A percentile compares a stretch with the other conserved stretches of the same genome.
phyloP scores from a whole-genome alignment of 108 stramenopile genomes.

The Skeletonema marinoi region DNA sequence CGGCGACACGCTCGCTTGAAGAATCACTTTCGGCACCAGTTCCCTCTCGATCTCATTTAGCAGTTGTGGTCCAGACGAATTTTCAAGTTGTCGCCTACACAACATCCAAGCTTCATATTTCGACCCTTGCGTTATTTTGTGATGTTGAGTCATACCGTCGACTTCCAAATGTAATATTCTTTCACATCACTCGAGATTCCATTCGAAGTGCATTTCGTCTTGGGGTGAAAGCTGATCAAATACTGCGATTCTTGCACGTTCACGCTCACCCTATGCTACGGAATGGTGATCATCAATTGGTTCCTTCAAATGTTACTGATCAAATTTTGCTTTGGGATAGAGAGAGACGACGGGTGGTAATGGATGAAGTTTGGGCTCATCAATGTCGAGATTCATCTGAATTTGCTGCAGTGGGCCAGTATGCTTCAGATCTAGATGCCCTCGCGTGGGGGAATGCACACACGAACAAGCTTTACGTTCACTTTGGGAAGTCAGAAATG shows the following conservation, averaged over 20 bases:
- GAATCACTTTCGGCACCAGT: constrained; percentile 63
- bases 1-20: constrained; percentile 69
- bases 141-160: constrained; percentile 76
- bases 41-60: constrained; percentile 76
- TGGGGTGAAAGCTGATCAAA: constrained; percentile 84
- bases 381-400: constrained; percentile 69
- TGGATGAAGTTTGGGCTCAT: constrained; percentile 75
- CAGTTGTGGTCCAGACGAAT: constrained; percentile 91
- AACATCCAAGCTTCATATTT: constrained; percentile 76
- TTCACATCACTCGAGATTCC: constrained; percentile 81
- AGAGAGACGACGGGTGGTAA: constrained; percentile 72
- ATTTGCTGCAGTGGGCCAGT: constrained; percentile 70
- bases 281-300: constrained; percentile 44
- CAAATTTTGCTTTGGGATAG: constrained; percentile 90
- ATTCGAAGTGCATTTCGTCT: constrained; percentile 78
- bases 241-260: constrained; percentile 84
- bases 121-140: constrained; percentile 87
- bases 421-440: constrained; percentile 54
- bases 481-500: constrained; percentile 61
- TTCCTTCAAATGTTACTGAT: constrained; percentile 88
- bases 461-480: constrained; percentile 61
- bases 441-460: constrained; percentile 66
- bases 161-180: constrained; percentile 87
- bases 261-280: constrained; percentile 90
- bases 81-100: constrained; percentile 92